Evolutionary conservation across 2,329 filamentous ascomycete genomes (phyloP).

Genomic region (Chrysoporthe austroafricana): DNA sequence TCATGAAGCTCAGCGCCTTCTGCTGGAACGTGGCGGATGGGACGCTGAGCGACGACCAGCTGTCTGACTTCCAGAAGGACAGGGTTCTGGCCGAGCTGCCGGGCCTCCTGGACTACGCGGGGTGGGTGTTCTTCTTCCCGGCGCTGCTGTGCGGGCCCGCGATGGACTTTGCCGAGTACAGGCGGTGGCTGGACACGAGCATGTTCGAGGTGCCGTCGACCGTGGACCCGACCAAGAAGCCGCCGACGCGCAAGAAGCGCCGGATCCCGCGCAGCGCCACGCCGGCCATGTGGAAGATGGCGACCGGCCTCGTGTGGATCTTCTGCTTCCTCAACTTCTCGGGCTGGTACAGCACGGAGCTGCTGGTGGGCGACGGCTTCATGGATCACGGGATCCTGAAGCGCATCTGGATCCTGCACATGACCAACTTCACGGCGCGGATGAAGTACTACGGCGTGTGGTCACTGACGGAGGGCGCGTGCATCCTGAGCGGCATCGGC

Average conservation of each 20-base stretch:
- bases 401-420: slow-evolving; percentile 79
- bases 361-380: slow-evolving; percentile 69
- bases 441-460: slow-evolving; percentile 98
- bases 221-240: slow-evolving; percentile 82
- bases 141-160: slow-evolving; percentile 86
- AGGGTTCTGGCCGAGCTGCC: slow-evolving; percentile 78
- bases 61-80: slow-evolving; percentile 87
- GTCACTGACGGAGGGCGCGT: slow-evolving; percentile 90
- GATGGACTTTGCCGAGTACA: slow-evolving; percentile 94
- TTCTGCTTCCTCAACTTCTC: slow-evolving; percentile 75
- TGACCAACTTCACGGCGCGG: slow-evolving; percentile 79
- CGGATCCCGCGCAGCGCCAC: slow-evolving; percentile 90
- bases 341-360: slow-evolving; percentile 64
- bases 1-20: slow-evolving; percentile 97
- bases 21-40: slow-evolving; percentile 99
- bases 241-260: slow-evolving; percentile 84
- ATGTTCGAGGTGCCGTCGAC: slow-evolving; percentile 89
- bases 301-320: slow-evolving; percentile 78
- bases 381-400: slow-evolving; percentile 69
- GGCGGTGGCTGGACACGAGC: slow-evolving; percentile 86
- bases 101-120: slow-evolving; percentile 76
- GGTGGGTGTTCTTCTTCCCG: slow-evolving; percentile 95
- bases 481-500: slow-evolving; percentile 89
- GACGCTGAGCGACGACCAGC: slow-evolving; percentile 72
- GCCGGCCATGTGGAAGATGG: slow-evolving; percentile 78